phyloP scores from a whole-genome alignment of 345 rosid genomes.

The Populus euphratica region DNA sequence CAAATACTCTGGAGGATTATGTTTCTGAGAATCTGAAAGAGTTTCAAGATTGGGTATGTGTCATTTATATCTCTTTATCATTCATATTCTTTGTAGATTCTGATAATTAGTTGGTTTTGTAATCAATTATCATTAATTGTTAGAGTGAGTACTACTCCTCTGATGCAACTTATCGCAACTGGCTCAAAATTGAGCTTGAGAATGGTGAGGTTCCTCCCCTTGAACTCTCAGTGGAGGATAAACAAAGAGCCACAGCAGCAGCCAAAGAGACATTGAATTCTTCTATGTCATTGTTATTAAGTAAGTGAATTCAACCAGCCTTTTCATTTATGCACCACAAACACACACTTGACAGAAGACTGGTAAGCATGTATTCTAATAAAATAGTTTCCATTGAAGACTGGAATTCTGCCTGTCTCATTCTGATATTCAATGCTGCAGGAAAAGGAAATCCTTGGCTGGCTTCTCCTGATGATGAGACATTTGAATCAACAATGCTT shows the following conservation, averaged over 20 bases:
- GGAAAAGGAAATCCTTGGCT: conserved; percentile 77
- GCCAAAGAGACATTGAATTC: conserved; percentile 66
- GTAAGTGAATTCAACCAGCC: conserved; percentile 41
- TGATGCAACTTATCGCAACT: conserved; percentile 91
- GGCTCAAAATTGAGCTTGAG: conserved; percentile 82
- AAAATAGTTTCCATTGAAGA: not conserved
- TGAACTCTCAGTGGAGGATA: conserved; percentile 79
- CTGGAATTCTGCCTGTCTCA: not conserved
- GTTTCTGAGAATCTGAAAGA: conserved; percentile 78
- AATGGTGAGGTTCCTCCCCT: conserved; percentile 60
- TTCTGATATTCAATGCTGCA: conserved; percentile 15
- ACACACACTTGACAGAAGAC: not conserved
- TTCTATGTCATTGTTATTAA: conserved; percentile 56
- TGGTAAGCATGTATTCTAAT: not conserved
- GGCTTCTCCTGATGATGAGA: conserved; percentile 53
- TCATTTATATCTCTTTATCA: not conserved
- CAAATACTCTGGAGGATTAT: conserved; percentile 51
- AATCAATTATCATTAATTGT: conserved; percentile 10
- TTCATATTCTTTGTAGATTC: conserved; percentile 12
- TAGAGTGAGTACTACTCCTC: conserved; percentile 92
- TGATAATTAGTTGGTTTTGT: conserved; percentile 5
- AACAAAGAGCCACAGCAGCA: conserved; percentile 51
- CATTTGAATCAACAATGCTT: conserved; percentile 45
- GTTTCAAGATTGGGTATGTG: conserved; percentile 88
- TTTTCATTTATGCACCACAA: not conserved